Percentiles rank a stretch among this genome's conserved stretches.
Conservation (phyloP, 2,329 filamentous ascomycete species). For the Nemania sp. region DNA sequence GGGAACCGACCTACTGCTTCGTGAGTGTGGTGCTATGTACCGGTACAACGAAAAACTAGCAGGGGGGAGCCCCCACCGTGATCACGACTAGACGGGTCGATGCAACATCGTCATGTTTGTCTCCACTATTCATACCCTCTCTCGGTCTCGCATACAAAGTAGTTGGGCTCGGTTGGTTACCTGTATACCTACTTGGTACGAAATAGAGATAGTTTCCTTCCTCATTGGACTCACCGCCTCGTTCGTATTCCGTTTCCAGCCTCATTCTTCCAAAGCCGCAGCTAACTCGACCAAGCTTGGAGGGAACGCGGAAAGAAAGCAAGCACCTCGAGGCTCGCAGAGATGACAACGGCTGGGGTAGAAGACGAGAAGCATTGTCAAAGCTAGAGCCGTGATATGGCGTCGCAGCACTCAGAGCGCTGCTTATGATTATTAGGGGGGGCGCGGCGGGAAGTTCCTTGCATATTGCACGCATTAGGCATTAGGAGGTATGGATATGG, state of each 20-base stretch:
- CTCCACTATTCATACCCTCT: slow-evolving; percentile 15
- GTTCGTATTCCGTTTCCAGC: neutral
- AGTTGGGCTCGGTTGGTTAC: neutral
- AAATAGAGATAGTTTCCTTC: neutral
- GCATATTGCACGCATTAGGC: slow-evolving; percentile 7
- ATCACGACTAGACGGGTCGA: slow-evolving; percentile 6
- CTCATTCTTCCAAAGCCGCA: neutral
- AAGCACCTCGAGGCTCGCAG: neutral
- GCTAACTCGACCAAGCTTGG: neutral
- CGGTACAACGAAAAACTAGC: slow-evolving; percentile 14
- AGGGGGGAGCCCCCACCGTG: slow-evolving; percentile 19
- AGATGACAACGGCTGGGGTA: neutral
- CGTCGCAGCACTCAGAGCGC: neutral
- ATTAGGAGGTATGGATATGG: neutral
- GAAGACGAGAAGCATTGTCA: neutral
- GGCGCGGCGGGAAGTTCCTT: slow-evolving; percentile 20
- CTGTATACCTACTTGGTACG: neutral
- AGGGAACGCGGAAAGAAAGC: neutral
- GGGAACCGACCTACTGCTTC: neutral
- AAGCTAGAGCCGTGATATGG: slow-evolving; percentile 5
- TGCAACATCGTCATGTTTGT: slow-evolving; percentile 17
- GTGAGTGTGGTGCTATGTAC: neutral
- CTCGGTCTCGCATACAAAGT: neutral
- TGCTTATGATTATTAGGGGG: neutral
- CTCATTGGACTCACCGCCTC: slow-evolving; percentile 22